A percentile compares a stretch with the other conserved stretches of the same genome.
phyloP scores from a whole-genome alignment of 352 stramenopile species.

The Phytophthora niederhauseri region DNA sequence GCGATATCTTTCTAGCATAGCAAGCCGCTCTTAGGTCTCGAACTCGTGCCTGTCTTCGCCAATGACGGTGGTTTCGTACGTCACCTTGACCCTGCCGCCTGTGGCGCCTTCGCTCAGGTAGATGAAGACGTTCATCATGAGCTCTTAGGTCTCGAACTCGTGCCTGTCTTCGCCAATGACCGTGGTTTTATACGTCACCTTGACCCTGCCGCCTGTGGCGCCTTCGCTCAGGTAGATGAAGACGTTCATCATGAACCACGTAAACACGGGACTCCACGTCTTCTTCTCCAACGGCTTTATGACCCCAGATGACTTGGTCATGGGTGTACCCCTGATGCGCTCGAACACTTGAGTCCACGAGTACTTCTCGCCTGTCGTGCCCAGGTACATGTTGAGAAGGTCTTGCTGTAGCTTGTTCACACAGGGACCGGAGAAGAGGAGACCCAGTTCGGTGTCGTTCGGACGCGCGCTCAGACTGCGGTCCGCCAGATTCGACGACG shows the following conservation, averaged over 20 bases:
- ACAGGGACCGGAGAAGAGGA: conserved; percentile 54
- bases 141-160: conserved; percentile 33
- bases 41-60: conserved; percentile 34
- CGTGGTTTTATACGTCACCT: conserved; percentile 65
- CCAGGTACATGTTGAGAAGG: conserved; percentile 74
- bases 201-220: conserved; percentile 66
- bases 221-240: conserved; percentile 84
- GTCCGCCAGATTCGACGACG: conserved; percentile 78
- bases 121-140: conserved; percentile 84
- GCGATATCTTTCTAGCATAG: conserved; percentile 3
- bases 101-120: conserved; percentile 79
- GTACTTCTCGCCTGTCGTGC: conserved; percentile 37
- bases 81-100: conserved; percentile 68
- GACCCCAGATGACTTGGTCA: conserved; percentile 33
- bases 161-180: conserved; percentile 39
- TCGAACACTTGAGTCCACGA: conserved; percentile 40
- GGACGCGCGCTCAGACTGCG: conserved; percentile 72
- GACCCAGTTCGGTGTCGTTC: conserved; percentile 73
- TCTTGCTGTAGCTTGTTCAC: conserved; percentile 64
- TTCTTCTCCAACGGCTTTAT: conserved; percentile 65
- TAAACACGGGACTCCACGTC: conserved; percentile 66
- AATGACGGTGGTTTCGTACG: conserved; percentile 55
- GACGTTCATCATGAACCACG: conserved; percentile 82
- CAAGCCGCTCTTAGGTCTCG: conserved; percentile 29
- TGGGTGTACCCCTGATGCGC: conserved; percentile 10